Percentiles rank a stretch among this genome's conserved stretches.
Evolutionary conservation across 192 early-diverging fungal genomes (phyloP).

Genomic region (Umbelopsis vinacea): DNA sequence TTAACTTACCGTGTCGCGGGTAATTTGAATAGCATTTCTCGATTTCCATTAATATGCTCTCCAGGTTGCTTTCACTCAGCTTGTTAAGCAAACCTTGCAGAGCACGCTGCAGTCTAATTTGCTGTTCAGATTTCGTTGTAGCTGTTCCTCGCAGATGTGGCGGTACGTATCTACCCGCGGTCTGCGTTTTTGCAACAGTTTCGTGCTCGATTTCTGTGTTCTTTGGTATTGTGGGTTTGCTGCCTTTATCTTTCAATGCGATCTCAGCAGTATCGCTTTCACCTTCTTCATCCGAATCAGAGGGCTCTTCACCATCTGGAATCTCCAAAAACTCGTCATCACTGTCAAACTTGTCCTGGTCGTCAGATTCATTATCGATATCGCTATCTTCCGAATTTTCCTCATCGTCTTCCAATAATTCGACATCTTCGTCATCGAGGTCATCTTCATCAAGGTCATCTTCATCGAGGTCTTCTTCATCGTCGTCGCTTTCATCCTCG

Average conservation of each 20-base stretch:
- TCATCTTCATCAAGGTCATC: too few relatives aligned
- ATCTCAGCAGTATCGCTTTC: slow-evolving; percentile 29
- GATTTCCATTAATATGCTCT: slow-evolving; percentile 79
- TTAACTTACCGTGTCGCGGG: slow-evolving; percentile 39
- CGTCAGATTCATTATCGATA: slow-evolving; percentile 24
- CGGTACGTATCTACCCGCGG: slow-evolving; percentile 77
- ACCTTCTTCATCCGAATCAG: slow-evolving; percentile 29
- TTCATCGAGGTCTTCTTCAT: too few relatives aligned
- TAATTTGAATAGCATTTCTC: slow-evolving; percentile 75
- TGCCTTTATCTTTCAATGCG: slow-evolving; percentile 16
- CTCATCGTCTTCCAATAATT: neutral
- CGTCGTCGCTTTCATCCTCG: slow-evolving; percentile 26
- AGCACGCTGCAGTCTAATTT: slow-evolving; percentile 74
- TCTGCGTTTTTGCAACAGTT: neutral
- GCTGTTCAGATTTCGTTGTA: slow-evolving; percentile 67
- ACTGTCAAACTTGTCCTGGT: slow-evolving; percentile 34
- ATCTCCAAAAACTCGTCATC: slow-evolving; percentile 35
- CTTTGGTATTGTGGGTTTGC: neutral
- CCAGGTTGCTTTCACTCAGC: slow-evolving; percentile 92
- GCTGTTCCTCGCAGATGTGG: slow-evolving; percentile 78
- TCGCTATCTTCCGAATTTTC: slow-evolving; percentile 25
- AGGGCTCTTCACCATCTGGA: slow-evolving; percentile 29
- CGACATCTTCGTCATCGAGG: slow-evolving; percentile 30
- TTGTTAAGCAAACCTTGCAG: slow-evolving; percentile 90
- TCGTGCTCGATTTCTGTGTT: slow-evolving; percentile 6